Base-by-base conservation (phyloP, 2,329 filamentous ascomycete genomes). In the Alternaria gaisen region DNA sequence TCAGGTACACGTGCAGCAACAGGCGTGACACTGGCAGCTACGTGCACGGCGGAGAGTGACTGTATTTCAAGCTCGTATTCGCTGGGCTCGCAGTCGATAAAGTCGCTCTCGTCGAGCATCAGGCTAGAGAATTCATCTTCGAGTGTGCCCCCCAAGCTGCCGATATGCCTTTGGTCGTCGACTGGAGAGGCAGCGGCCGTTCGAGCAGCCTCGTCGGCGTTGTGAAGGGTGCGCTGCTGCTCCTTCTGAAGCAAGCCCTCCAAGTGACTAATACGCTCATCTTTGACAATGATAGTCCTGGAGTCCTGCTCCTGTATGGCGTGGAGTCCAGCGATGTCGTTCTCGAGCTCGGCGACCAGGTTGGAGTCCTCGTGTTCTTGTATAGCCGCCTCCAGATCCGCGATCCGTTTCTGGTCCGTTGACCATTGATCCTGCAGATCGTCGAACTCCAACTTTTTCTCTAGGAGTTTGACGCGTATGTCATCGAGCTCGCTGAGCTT, bases 181-280 rank as follows among this genome's bases (percentile, higher is more conserved):
- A 48, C 54, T 11, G 63, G 58, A 10, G 70, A 65, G n/a, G 64
- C 53, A n/a, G 62, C 58, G 8, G 57, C 63, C 6, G 51, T 58
- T 20, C 48, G 44, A 18, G 56, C 63, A 18, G 58, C 54, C 3
- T 52, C 61, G 36, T 67, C 61, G 46, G 60, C 63, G 18, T 47
- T 53, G 11, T 61, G 48, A 18, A 63, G 54, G 46, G 28, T 62
- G 47, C 60, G 60, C 36, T 62, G 50, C 3, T 58, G 44, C 56
- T 66, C 61, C 55, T 68, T 70, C 46, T 73, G 71, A 20, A 60
- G 44, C 44, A 70, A 62, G 10, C 34, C 47, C 52, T 73, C 71
- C 40, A 73, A 65, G 28, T 66, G 56, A 26, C 46, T 51, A 51
- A 73, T 73, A 60, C 71, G 69, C 60, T 69, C 65, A 47, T 73